A percentile compares a stretch with the other conserved stretches of the same genome.
These are phyloP conservation scores for Silybum marianum DNA, from an alignment of 129 eudicot genomes.

Conservation along the genomic window DNA sequence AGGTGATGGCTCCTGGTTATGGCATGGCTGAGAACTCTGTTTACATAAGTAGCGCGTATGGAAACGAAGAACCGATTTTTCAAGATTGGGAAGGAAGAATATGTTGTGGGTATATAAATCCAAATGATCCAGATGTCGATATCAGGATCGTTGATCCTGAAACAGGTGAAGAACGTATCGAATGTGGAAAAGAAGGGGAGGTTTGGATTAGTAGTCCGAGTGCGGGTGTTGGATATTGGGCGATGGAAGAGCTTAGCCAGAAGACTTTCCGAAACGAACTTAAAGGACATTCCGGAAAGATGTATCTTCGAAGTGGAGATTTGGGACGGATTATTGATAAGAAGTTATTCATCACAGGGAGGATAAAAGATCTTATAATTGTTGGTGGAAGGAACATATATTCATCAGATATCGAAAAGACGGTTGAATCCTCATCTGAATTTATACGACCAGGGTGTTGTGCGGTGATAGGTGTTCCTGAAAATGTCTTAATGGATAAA, in stretches of 20 bases:
- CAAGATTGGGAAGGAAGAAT: constrained; percentile 54
- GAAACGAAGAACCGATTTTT: constrained; percentile 36
- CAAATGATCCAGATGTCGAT: constrained; percentile 39
- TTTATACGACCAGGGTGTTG: constrained; percentile 49
- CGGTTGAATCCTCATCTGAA: constrained; percentile 48
- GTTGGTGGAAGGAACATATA: constrained; percentile 53
- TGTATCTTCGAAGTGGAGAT: constrained; percentile 46
- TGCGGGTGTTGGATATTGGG: constrained; percentile 61
- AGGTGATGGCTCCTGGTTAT: constrained; percentile 54
- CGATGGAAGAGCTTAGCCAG: constrained; percentile 40
- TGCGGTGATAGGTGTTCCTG: constrained; percentile 52
- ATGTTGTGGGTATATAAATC: constrained; percentile 48
- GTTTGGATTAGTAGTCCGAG: constrained; percentile 50
- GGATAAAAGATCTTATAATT: constrained; percentile 49
- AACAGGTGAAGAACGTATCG: constrained; percentile 37
- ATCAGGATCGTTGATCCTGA: constrained; percentile 45
- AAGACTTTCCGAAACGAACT: constrained; percentile 40
- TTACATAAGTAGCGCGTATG: constrained; percentile 42
- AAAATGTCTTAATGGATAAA: constrained; percentile 35
- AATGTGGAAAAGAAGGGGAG: constrained; percentile 51
- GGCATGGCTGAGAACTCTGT: constrained; percentile 58
- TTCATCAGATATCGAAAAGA: constrained; percentile 52
- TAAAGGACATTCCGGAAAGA: constrained; percentile 27
- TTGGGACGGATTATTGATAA: constrained; percentile 40
- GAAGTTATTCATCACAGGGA: constrained; percentile 49